A percentile compares a stretch with the other conserved stretches of the same genome.
These are phyloP conservation scores for Cutaneotrichosporon cutaneum DNA, from an alignment of 1,284 basidiomycete species.

Conservation along the genomic window DNA sequence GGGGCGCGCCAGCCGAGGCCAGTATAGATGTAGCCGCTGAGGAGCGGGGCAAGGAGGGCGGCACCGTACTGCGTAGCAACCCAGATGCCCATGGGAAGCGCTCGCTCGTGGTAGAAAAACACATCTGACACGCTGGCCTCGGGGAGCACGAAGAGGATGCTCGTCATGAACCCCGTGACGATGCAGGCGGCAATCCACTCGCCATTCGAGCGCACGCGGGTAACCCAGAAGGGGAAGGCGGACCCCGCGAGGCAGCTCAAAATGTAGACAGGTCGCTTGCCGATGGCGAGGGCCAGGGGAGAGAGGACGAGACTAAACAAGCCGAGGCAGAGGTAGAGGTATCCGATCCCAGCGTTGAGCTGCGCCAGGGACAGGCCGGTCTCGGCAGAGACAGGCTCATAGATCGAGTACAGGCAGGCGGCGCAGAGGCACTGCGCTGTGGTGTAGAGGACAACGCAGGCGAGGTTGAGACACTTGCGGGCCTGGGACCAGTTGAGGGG, in stretches of 20 bases:
- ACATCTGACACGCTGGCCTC: constrained; percentile 33
- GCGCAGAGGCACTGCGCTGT: constrained; percentile 21
- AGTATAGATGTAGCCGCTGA: constrained; percentile 34
- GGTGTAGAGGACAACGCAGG: constrained; percentile 24
- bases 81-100: constrained; percentile 29
- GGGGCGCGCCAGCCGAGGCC: constrained; percentile 29
- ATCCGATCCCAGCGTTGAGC: constrained; percentile 32
- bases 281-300: constrained; percentile 29
- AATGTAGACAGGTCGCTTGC: constrained; percentile 33
- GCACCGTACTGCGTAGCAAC: constrained; percentile 26
- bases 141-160: constrained; percentile 27
- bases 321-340: constrained; percentile 28
- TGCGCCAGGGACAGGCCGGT: constrained; percentile 30
- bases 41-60: constrained; percentile 27
- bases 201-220: neutral
- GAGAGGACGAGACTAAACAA: constrained; percentile 18
- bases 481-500: constrained; percentile 32
- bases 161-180: constrained; percentile 24
- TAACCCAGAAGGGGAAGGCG: constrained; percentile 4
- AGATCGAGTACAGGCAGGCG: constrained; percentile 31
- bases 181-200: constrained; percentile 27
- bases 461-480: constrained; percentile 27
- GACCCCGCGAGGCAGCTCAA: constrained; percentile 13
- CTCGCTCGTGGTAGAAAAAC: constrained; percentile 37
- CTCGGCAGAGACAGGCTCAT: constrained; percentile 25